Evolutionary conservation across 2,329 filamentous ascomycete genomes (phyloP).

Genomic region (Neophaeococcomyces mojaviensis): DNA sequence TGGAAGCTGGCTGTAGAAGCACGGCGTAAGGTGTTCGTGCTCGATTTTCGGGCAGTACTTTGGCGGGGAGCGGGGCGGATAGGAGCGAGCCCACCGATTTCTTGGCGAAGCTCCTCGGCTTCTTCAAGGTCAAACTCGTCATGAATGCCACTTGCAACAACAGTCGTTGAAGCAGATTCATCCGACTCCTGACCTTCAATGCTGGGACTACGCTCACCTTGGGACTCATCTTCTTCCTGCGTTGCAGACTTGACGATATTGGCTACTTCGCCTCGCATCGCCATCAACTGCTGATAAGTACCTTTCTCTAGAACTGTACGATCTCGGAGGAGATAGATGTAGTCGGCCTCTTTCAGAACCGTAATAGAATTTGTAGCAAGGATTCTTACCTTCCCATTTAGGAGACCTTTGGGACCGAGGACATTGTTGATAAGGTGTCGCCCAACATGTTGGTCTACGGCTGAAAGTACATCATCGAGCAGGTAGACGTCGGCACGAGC

Average conservation of each 20-base stretch:
- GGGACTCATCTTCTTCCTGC: conserved; percentile 42
- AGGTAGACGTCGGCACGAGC: conserved; percentile 94
- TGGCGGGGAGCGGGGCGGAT: conserved; percentile 52
- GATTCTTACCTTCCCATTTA: conserved; percentile 80
- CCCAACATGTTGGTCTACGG: conserved; percentile 96
- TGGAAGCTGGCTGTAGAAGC: conserved; percentile 88
- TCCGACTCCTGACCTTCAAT: conserved; percentile 42
- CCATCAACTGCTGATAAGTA: conserved; percentile 82
- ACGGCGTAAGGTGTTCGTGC: conserved; percentile 73
- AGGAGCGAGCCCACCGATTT: conserved; percentile 65
- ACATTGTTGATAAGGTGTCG: conserved; percentile 92
- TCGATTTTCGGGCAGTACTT: conserved; percentile 53
- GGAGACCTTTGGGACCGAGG: conserved; percentile 72
- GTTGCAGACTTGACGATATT: conserved; percentile 73
- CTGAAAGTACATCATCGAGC: conserved; percentile 87
- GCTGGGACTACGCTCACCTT: conserved; percentile 26
- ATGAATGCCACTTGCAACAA: conserved; percentile 44
- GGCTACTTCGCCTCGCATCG: conserved; percentile 85
- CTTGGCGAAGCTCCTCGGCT: conserved; percentile 58
- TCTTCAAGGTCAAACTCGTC: conserved; percentile 48
- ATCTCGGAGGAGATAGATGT: conserved; percentile 75
- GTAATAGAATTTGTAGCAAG: conserved; percentile 93
- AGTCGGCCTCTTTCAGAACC: conserved; percentile 81
- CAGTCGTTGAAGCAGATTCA: conserved; percentile 51
- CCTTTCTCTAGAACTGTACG: conserved; percentile 79